phyloP scores from a whole-genome alignment of 2,329 filamentous ascomycete species.

The Neopestalotiopsis sp. region DNA sequence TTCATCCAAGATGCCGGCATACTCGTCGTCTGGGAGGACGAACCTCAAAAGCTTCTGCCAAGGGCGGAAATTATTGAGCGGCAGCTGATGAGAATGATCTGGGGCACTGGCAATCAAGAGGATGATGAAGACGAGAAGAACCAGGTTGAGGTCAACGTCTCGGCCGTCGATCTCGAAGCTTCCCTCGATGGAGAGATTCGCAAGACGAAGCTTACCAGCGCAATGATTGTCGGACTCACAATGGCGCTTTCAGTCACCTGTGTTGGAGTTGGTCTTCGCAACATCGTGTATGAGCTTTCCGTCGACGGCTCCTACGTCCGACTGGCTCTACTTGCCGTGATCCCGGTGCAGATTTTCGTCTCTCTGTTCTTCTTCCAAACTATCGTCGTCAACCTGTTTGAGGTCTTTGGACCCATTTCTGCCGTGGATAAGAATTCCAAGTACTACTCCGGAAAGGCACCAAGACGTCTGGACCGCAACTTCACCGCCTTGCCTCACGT shows the following conservation, averaged over 20 bases:
- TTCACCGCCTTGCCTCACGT: constrained; percentile 50
- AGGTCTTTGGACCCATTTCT: constrained; percentile 56
- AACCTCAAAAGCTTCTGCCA: constrained; percentile 58
- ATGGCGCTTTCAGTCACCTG: constrained; percentile 56
- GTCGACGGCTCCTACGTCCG: constrained; percentile 59
- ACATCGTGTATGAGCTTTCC: constrained; percentile 57
- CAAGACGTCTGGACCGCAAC: constrained; percentile 42
- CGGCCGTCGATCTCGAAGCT: constrained; percentile 48
- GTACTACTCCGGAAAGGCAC: constrained; percentile 47
- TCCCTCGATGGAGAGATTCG: constrained; percentile 47
- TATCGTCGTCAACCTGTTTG: constrained; percentile 53
- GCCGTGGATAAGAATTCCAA: constrained; percentile 50
- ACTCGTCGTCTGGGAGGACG: constrained; percentile 69
- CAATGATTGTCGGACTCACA: constrained; percentile 57
- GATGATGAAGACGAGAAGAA: constrained; percentile 39
- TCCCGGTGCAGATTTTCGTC: constrained; percentile 64
- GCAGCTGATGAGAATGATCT: constrained; percentile 63
- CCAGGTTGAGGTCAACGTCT: constrained; percentile 42
- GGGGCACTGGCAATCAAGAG: constrained; percentile 50
- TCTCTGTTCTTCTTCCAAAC: constrained; percentile 54
- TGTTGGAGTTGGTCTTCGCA: constrained; percentile 60
- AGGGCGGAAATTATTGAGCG: constrained; percentile 57
- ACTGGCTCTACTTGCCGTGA: constrained; percentile 55
- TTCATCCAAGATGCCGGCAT: constrained; percentile 64
- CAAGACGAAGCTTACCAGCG: constrained; percentile 58